These are phyloP conservation scores for Silene conica DNA, from an alignment of 148 eudicot genomes.

Conservation along the genomic window DNA sequence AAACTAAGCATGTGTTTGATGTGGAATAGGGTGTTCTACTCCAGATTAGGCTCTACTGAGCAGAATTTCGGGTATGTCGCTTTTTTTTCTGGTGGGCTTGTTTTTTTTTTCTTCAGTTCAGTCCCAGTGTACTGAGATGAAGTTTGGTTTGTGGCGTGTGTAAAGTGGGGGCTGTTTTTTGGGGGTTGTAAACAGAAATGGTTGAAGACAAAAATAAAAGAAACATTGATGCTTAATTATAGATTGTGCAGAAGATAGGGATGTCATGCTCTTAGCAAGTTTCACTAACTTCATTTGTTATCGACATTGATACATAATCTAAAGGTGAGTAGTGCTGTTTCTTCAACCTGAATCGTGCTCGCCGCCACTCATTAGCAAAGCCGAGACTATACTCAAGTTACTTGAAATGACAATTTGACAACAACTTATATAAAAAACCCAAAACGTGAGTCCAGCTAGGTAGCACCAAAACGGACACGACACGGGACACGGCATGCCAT, in stretches of 20 bases:
- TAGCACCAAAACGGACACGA: too few relatives aligned
- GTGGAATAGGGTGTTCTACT: constrained; percentile 8
- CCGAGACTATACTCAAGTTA: too few relatives aligned
- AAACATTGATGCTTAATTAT: background rate
- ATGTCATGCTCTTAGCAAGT: too few relatives aligned
- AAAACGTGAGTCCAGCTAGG: too few relatives aligned
- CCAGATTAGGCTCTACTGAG: background rate
- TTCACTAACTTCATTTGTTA: too few relatives aligned
- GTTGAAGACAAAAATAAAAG: background rate
- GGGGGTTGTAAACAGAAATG: constrained; percentile 4
- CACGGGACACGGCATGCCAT: too few relatives aligned
- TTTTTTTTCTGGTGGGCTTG: background rate
- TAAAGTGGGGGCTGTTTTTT: background rate
- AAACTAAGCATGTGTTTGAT: constrained; percentile 3
- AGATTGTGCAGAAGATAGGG: background rate
- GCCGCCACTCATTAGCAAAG: too few relatives aligned
- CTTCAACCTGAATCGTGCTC: too few relatives aligned
- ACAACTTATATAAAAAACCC: too few relatives aligned
- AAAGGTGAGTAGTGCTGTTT: too few relatives aligned
- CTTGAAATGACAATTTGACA: too few relatives aligned
- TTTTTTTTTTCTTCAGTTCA: constrained; percentile 11
- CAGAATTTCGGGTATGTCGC: background rate
- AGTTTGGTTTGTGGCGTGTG: constrained; percentile 4
- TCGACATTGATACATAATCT: too few relatives aligned
- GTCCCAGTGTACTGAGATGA: background rate